Conservation (phyloP, 306 rosid species). For the Rubus idaeus region DNA sequence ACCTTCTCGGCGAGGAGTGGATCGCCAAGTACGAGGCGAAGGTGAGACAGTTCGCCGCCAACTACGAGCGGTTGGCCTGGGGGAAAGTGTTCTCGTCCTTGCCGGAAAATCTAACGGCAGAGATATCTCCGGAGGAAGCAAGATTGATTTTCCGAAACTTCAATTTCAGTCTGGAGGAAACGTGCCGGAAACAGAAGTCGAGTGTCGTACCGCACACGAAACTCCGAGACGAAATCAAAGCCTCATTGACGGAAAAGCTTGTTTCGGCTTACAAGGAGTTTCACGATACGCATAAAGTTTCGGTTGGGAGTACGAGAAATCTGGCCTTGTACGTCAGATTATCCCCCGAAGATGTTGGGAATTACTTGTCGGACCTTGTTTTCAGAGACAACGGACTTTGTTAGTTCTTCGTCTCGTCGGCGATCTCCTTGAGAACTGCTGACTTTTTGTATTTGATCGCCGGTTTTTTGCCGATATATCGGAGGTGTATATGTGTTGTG, state of each 20-base stretch:
- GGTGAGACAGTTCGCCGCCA: conserved; percentile 37
- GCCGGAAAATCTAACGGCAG: conserved; percentile 45
- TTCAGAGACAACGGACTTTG: conserved; percentile 19
- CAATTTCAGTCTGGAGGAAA: conserved; percentile 48
- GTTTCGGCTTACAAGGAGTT: conserved; percentile 47
- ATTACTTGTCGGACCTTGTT: conserved; percentile 53
- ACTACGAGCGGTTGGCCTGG: conserved; percentile 58
- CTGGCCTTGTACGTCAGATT: conserved; percentile 26
- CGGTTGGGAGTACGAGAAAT: conserved; percentile 29
- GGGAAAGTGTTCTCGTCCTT: conserved; percentile 47
- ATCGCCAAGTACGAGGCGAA: conserved; percentile 43
- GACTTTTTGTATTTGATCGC: neutral
- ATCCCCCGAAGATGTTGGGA: conserved; percentile 58
- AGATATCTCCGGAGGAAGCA: conserved; percentile 38
- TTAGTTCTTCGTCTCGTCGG: conserved; percentile 18
- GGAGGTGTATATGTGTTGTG: neutral
- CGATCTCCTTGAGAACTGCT: neutral
- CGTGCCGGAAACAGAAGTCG: conserved; percentile 45
- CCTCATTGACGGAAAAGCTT: conserved; percentile 37
- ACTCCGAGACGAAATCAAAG: conserved; percentile 55
- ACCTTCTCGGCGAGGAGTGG: conserved; percentile 71
- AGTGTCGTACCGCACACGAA: conserved; percentile 37
- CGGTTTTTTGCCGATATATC: neutral
- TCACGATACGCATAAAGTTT: conserved; percentile 29
- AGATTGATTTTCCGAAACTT: conserved; percentile 49